Evolutionary conservation across 176 grass and related monocot species (phyloP).

Genomic region (Aechmea fasciata): DNA sequence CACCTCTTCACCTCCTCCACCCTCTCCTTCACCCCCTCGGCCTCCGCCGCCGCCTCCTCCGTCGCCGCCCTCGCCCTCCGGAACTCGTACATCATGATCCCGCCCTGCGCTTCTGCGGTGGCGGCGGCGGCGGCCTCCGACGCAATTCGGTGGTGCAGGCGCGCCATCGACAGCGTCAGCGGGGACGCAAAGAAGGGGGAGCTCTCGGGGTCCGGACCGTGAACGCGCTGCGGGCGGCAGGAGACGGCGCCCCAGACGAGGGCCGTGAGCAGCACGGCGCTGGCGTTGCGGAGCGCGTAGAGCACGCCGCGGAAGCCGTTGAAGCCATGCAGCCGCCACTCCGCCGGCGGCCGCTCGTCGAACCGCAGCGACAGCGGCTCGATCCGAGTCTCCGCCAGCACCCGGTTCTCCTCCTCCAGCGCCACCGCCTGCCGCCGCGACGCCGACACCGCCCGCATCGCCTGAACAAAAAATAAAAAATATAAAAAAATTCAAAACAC

Average conservation of each 20-base stretch:
- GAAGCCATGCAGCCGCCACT: constrained; percentile 64
- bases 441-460: constrained; percentile 41
- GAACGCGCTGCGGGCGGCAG: constrained; percentile 20
- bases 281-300: constrained; percentile 51
- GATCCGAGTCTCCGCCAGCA: constrained; percentile 48
- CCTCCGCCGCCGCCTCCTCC: constrained; percentile 38
- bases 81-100: constrained; percentile 86
- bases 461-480: constrained; percentile 28
- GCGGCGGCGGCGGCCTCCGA: constrained; percentile 28
- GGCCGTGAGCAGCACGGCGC: constrained; percentile 57
- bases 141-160: constrained; percentile 53
- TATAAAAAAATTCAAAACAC: background rate
- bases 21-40: constrained; percentile 42
- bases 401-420: constrained; percentile 81
- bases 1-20: constrained; percentile 67
- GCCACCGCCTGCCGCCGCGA: constrained; percentile 54
- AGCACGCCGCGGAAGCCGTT: constrained; percentile 86
- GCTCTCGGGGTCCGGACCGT: constrained; percentile 16
- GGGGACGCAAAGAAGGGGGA: constrained; percentile 46
- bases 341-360: constrained; percentile 44
- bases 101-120: constrained; percentile 13
- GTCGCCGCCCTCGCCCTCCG: constrained; percentile 31
- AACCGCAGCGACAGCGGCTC: constrained; percentile 41
- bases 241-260: constrained; percentile 69
- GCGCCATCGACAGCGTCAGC: constrained; percentile 49